Base-by-base conservation (phyloP, 176 grass and related monocot genomes). In the Elymus sibiricus region DNA sequence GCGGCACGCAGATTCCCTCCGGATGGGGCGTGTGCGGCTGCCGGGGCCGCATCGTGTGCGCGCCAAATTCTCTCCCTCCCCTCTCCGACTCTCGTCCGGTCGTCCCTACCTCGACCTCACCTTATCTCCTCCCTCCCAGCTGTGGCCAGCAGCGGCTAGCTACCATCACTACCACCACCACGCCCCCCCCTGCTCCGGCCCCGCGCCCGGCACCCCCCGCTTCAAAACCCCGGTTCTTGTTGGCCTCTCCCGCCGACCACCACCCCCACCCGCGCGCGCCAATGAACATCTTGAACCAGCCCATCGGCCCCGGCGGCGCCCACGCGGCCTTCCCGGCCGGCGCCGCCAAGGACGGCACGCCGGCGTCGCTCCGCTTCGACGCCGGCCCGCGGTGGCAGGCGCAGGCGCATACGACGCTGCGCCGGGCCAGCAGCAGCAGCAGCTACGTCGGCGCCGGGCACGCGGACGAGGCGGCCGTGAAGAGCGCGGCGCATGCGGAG, bases 261-360 rank as follows among this genome's bases (percentile, higher is more conserved):
- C n/a, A n/a, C 68, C 55, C 38, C 28, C 16, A 70, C 6, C 6
- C 38, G 7, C 2, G 24, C 6, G 0, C 9, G 0, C 1, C 84
- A 92, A 99, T 96, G 97, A 96, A 86, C 86, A 93, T 94, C 84
- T 71, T 94, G 67, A 92, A 94, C 69, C 90, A 92, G 55, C 90
- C 93, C 6, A 89, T 93, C 74, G 76, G 49, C 89, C 76, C 77
- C 7, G 74, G 75, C 21, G 84, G 88, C 46, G 26, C 1, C 44
- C 89, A 90, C 70, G 65, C 88, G 81, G 85, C 78, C 65, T 84
- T 92, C 81, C 63, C 84, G 66, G 64, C 82, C 5, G 83, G 84
- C 38, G 64, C 82, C 5, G 83, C 89, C 38, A 90, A 83, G 84
- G 68, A 89, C 47, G 81, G 27, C 85, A 69, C 11, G 43, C 89